Evolutionary conservation across 768 basidiomycete genomes (phyloP), one percentile per base, ranked within the genome.

Genomic region (Paxillus involutus): DNA sequence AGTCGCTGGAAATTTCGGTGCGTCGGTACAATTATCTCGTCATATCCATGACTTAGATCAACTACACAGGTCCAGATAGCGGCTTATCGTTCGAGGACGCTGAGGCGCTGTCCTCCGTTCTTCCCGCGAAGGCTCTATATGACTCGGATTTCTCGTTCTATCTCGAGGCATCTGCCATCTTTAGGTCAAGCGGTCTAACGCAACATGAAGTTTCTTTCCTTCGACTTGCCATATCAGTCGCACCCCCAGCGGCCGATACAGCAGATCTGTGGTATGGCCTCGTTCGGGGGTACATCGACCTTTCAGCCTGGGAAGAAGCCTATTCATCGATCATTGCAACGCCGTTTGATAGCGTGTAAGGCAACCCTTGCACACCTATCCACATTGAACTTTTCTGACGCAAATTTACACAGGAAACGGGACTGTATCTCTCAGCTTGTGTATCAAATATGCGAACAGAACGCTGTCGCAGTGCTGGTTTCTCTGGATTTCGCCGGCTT

Each of bases 361-460:
- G 81, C 19, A 59, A 43, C 50, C 29, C 9, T 37, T 35, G 44
- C 42, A 46, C 55, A 39, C 45, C 5, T 44, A 58, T 60, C 35
- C 51, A 43, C 43, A 49, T 35, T 14, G 44, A 24, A 37, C 36
- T 37, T 47, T 58, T 17, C 48, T 61, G 47, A 54, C 35, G 43
- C 44, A 35, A 55, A 53, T 59, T 44, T 45, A 30, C 43, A 36
- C 69, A 97, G 94, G 64, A 90, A 87, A 74, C 83, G 83, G 47
- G 93, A 94, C 58, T 88, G 84, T 63, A 81, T 91, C 24, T 83
- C 85, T 46, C 87, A 89, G 56, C 77, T 99, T 47, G 86, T 94
- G 54, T 88, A 93, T 62, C 83, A 84, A 59, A 96, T 98, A 91
- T 98, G 96, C 67, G 94, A 97, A 67, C 85, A 87, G 53, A 81